Base-by-base conservation (phyloP, 352 stramenopile genomes). In the Phytophthora citricola region DNA sequence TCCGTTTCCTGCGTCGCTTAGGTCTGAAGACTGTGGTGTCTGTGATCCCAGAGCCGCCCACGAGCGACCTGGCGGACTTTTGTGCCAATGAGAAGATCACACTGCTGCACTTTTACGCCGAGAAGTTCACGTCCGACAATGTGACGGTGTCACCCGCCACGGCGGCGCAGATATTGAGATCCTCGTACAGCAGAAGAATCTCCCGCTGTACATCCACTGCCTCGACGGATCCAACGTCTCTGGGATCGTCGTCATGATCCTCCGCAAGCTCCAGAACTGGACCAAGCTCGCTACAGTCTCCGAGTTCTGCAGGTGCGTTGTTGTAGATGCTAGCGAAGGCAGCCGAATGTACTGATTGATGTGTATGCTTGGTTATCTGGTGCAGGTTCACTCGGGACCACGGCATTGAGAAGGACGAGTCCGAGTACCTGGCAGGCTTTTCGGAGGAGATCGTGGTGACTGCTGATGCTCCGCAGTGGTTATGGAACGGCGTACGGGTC, bases 111-210 rank as follows among this genome's bases (percentile, higher is more conserved):
- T 94, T 94, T 54, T 87, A 90, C 68, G 85, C 85, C 41, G 88
- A 96, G 56, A 94, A 96, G 70, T 95, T 93, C 76, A 93, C 87
- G 52, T 92, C 81, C 39, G 87, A 95, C 72, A 93, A 91, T 48
- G 87, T 95, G 29, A 95, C 87, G 10, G 87, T 94, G 34, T 90
- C 81, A 20, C 85, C 87, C 1, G 38, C 83, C n/a, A 90, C 76
- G 0, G 84, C 86, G n/a, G 78, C 75, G 46, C 79, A 91, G 64
- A 94, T 95, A 51, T 34, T 95, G 34, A 96, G 55, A 63, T 94
- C n/a, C 7, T 96, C 12, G 66, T 92, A 54, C 90, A 87, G 57
- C 70, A 90, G 60, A 78, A 92, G 57, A 84, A 94, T 49, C 65
- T 94, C 24, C 86, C 88, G 50, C 64, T 96, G 3, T 96, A 96